phyloP scores from a whole-genome alignment of 73 alveolate species.

The Tetrahymena malaccensis region DNA sequence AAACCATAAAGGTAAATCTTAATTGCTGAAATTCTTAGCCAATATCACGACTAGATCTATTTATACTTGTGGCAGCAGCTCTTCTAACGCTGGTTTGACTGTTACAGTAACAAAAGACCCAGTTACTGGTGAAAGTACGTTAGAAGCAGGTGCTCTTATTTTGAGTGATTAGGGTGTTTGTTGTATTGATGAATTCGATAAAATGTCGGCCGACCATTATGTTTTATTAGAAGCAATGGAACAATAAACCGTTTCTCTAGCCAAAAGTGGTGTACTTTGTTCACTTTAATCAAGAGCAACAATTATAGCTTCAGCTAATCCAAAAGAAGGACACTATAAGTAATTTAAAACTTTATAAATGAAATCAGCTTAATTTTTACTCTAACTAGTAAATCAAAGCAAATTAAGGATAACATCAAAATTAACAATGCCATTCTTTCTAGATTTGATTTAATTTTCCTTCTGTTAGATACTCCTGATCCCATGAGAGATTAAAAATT shows the following conservation, averaged over 20 bases:
- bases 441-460: slow-evolving; percentile 76
- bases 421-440: slow-evolving; percentile 69
- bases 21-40: slow-evolving; percentile 63
- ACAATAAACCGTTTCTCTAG: slow-evolving; percentile 72
- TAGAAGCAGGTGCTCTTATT: slow-evolving; percentile 87
- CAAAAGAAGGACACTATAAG: slow-evolving; percentile 76
- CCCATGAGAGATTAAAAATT: slow-evolving; percentile 57
- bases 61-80: slow-evolving; percentile 76
- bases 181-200: slow-evolving; percentile 87
- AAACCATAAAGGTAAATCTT: slow-evolving; percentile 61
- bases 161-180: slow-evolving; percentile 81
- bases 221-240: slow-evolving; percentile 86
- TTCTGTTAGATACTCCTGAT: slow-evolving; percentile 80
- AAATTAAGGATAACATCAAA: slow-evolving; percentile 57
- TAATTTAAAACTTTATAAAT: not conserved
- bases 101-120: slow-evolving; percentile 52
- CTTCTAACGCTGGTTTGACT: slow-evolving; percentile 83
- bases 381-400: slow-evolving; percentile 3
- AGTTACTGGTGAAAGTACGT: slow-evolving; percentile 56
- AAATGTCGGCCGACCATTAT: slow-evolving; percentile 71
- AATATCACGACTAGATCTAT: slow-evolving; percentile 72
- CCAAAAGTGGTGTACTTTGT: slow-evolving; percentile 81
- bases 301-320: slow-evolving; percentile 82
- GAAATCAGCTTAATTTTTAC: not conserved
- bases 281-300: slow-evolving; percentile 71